Evolutionary conservation across 352 stramenopile genomes (phyloP), one percentile per base, ranked within the genome.

Genomic region (Phytophthora vignae): DNA sequence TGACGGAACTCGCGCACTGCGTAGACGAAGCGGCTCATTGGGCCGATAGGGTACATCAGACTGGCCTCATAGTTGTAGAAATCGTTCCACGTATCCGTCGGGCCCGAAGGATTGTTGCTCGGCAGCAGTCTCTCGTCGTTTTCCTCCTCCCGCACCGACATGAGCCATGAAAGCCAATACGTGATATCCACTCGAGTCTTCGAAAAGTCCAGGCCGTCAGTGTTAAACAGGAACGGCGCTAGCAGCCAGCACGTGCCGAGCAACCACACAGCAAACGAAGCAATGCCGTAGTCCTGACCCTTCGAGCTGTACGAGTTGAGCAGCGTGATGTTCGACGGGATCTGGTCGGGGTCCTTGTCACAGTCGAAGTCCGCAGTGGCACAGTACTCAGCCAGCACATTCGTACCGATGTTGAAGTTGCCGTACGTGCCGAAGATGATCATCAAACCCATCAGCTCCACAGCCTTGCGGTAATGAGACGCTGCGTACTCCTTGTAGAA

Each of bases 221-320:
- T 95, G 69, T 96, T 96, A 78, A 94, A 96, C 57, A 97, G 81
- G 70, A 97, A 96, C 4, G 90, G 90, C 1, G 89, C 87, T 36
- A 93, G 72, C 22, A 96, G 69, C 89, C 89, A 97, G 54, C 83
- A 93, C 10, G 80, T 76, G 7, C 88, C 88, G 9, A 97, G 84
- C 21, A 96, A 58, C 89, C 89, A 96, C 29, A 97, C 88, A 5
- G 90, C 87, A 65, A 96, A 97, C n/a, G 90, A 96, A 44, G 88
- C 87, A 27, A 96, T 88, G 4, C 90, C 89, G 22, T 97, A 97
- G 60, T 94, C 87, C 57, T 97, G 89, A 8, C 88, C 88, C 73
- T 95, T 96, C 1, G 84, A 90, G n/a, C 84, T 82, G 76, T 95
- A 97, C 46, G 88, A 77, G 49, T 91, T 70, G 7, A 96, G 59